These are phyloP conservation scores for Acarospora socialis DNA, from an alignment of 2,329 filamentous ascomycete species.

Conservation along the genomic window DNA sequence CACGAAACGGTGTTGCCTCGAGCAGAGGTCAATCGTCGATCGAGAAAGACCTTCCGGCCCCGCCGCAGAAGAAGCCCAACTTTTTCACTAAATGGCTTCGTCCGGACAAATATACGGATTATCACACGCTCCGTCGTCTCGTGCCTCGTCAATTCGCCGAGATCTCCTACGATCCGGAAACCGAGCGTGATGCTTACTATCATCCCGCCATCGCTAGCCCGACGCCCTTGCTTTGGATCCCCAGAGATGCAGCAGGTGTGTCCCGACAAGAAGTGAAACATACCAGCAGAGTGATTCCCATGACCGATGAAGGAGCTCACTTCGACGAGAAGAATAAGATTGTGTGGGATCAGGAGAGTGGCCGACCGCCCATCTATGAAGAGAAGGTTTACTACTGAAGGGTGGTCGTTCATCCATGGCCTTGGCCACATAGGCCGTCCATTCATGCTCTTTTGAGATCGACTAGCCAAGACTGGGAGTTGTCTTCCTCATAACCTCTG, in stretches of 20 bases:
- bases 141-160: conserved; percentile 45
- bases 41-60: conserved; percentile 16
- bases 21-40: conserved; percentile 7
- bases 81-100: conserved; percentile 56
- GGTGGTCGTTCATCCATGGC: no score
- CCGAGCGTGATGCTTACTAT: conserved; percentile 55
- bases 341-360: conserved; percentile 42
- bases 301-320: conserved; percentile 63
- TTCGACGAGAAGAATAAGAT: conserved; percentile 58
- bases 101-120: conserved; percentile 64
- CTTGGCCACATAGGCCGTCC: no score
- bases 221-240: conserved; percentile 70
- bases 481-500: no score
- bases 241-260: conserved; percentile 58
- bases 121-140: conserved; percentile 52
- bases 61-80: conserved; percentile 37
- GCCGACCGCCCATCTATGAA: conserved; percentile 44
- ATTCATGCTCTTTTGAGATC: no score
- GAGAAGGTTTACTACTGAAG: conserved; percentile 41
- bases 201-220: conserved; percentile 53
- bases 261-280: conserved; percentile 64
- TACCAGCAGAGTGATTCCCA: conserved; percentile 55
- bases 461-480: no score
- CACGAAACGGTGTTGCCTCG: neutral
- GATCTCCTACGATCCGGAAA: conserved; percentile 46